These are phyloP conservation scores for Claviceps spartinae DNA, from an alignment of 2,329 filamentous ascomycete species.

Conservation along the genomic window DNA sequence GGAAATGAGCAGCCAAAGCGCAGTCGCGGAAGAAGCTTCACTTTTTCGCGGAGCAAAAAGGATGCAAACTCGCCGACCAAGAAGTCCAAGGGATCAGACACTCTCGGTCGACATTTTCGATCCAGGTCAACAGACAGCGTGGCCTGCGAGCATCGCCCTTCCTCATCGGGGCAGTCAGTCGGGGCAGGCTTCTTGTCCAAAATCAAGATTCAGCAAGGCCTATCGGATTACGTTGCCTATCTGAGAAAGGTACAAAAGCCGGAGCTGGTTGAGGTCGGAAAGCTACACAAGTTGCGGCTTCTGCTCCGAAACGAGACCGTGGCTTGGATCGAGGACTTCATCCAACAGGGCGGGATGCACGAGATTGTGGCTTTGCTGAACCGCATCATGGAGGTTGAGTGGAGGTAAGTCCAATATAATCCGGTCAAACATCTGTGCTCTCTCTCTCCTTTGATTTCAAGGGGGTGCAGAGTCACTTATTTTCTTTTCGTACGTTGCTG, in stretches of 20 bases:
- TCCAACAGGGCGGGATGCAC: slow-evolving; percentile 79
- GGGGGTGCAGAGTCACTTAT: neutral
- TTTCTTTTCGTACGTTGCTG: too few species aligned
- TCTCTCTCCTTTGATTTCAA: neutral
- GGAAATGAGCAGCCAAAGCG: slow-evolving; percentile 38
- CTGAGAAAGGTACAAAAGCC: slow-evolving; percentile 70
- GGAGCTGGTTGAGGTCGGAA: slow-evolving; percentile 79
- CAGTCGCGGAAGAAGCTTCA: slow-evolving; percentile 48
- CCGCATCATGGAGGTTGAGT: slow-evolving; percentile 90
- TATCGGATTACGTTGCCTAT: slow-evolving; percentile 77
- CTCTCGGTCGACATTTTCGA: slow-evolving; percentile 49
- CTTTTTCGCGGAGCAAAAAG: slow-evolving; percentile 50
- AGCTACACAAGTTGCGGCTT: slow-evolving; percentile 82
- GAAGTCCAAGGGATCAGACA: slow-evolving; percentile 51
- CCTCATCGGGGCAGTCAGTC: slow-evolving; percentile 34
- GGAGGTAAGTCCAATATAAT: slow-evolving; percentile 48
- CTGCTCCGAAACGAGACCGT: slow-evolving; percentile 90
- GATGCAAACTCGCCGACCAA: slow-evolving; percentile 59
- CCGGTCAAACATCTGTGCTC: neutral
- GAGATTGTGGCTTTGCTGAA: slow-evolving; percentile 78
- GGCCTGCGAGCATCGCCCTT: slow-evolving; percentile 41
- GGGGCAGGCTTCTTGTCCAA: slow-evolving; percentile 49
- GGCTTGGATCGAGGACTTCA: slow-evolving; percentile 86
- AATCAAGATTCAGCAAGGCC: slow-evolving; percentile 60
- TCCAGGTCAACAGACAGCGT: slow-evolving; percentile 63